Conservation (phyloP, 2,329 filamentous ascomycete genomes). For the Didymella lethalis region DNA sequence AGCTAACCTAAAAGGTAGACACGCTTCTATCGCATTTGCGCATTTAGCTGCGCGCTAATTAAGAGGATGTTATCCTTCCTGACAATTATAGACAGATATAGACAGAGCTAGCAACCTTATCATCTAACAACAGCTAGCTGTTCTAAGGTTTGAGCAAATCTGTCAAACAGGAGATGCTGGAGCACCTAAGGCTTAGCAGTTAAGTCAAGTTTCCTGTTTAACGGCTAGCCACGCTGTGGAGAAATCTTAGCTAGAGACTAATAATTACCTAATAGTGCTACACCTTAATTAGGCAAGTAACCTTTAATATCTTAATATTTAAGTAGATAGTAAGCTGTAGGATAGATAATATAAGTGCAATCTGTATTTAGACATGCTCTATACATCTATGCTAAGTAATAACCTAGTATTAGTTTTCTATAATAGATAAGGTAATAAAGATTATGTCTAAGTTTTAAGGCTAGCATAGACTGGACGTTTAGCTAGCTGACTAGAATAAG, state of each 20-base stretch:
- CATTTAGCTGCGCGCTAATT: slow-evolving; percentile 11
- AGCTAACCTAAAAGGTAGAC: slow-evolving; percentile 8
- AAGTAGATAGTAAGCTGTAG: too few species aligned
- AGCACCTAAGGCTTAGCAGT: too few species aligned
- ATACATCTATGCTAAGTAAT: slow-evolving; percentile 6
- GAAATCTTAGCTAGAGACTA: too few species aligned
- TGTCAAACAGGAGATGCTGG: background rate
- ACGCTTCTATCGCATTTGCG: slow-evolving; percentile 6
- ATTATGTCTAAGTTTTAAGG: slow-evolving; percentile 7
- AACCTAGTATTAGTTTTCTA: slow-evolving; percentile 17
- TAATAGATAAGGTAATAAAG: slow-evolving; percentile 12
- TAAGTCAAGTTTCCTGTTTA: too few species aligned
- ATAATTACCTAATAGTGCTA: too few species aligned
- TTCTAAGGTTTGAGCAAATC: background rate
- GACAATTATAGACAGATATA: slow-evolving; percentile 7
- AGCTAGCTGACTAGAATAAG: slow-evolving; percentile 15
- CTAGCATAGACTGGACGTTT: slow-evolving; percentile 9
- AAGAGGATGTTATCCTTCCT: slow-evolving; percentile 8
- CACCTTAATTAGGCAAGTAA: too few species aligned
- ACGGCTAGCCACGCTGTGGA: too few species aligned
- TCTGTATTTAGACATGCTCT: background rate
- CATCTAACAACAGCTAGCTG: background rate
- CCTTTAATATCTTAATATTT: too few species aligned
- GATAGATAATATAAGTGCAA: too few species aligned
- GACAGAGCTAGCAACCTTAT: background rate